Evolutionary conservation across 2,329 filamentous ascomycete genomes (phyloP).

Genomic region (Penicillium sp.): DNA sequence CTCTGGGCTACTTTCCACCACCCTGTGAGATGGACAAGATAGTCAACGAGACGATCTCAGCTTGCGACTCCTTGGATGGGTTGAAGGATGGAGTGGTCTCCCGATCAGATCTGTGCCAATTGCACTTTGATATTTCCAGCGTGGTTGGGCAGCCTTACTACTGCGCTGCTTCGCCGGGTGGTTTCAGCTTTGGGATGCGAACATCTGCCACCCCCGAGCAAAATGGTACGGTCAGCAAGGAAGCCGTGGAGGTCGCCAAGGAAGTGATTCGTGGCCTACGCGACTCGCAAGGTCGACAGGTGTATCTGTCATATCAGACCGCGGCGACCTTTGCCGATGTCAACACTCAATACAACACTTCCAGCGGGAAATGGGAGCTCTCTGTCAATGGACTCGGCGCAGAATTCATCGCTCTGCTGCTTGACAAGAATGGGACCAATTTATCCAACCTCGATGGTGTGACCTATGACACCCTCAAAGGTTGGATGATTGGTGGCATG

Average conservation of each 20-base stretch:
- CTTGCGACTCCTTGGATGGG: constrained; percentile 51
- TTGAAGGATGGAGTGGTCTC: constrained; percentile 48
- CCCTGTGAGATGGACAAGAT: constrained; percentile 47
- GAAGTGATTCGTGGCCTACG: constrained; percentile 9
- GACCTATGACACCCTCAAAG: constrained; percentile 50
- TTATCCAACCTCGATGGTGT: constrained; percentile 41
- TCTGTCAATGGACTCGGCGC: constrained; percentile 10
- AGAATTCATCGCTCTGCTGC: constrained; percentile 7
- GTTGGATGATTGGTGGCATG: constrained; percentile 47
- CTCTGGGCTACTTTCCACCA: constrained; percentile 36
- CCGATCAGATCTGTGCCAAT: constrained; percentile 42
- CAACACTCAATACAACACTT: constrained; percentile 9
- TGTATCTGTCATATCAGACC: constrained; percentile 14
- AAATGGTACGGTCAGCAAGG: constrained; percentile 10
- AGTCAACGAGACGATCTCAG: constrained; percentile 47
- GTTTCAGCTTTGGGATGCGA: constrained; percentile 1
- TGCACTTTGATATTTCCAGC: constrained; percentile 39
- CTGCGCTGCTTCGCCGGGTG: constrained; percentile 29
- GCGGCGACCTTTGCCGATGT: constrained; percentile 9
- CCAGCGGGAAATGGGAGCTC: constrained; percentile 11
- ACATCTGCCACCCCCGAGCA: constrained; percentile 7
- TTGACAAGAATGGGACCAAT: constrained; percentile 29
- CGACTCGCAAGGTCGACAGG: constrained; percentile 10
- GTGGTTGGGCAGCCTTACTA: constrained; percentile 42
- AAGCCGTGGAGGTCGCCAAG: constrained; percentile 11